These are phyloP conservation scores for Hymenoscyphus infarciens DNA, from an alignment of 2,329 filamentous ascomycete species.

Conservation along the genomic window DNA sequence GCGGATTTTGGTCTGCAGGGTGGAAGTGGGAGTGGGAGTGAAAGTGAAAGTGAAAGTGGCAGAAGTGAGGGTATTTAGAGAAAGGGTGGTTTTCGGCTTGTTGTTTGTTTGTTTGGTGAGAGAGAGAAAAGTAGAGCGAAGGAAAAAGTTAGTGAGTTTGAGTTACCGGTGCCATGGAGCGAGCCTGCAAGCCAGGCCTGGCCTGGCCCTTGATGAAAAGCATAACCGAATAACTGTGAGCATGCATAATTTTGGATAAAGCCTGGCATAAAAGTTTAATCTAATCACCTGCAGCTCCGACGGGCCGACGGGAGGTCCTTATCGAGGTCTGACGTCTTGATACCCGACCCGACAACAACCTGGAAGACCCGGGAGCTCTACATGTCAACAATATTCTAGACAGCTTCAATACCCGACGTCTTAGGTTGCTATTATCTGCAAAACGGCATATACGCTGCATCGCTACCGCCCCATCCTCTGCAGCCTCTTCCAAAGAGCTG, in stretches of 20 bases:
- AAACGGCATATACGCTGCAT: neutral
- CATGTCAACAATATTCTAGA: neutral
- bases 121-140: constrained; percentile 1
- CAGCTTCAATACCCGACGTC: neutral
- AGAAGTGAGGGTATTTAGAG: neutral
- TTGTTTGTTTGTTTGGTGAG: constrained; percentile 4
- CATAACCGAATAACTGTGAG: neutral
- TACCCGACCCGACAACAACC: too few species aligned
- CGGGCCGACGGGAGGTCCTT: too few species aligned
- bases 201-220: neutral
- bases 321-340: neutral
- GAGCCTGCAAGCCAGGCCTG: too few species aligned
- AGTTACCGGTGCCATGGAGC: too few species aligned
- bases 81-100: neutral
- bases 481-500: constrained; percentile 11
- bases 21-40: neutral
- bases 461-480: neutral
- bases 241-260: constrained; percentile 7
- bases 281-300: neutral
- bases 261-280: neutral
- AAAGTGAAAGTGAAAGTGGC: neutral
- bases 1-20: neutral
- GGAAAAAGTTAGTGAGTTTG: constrained; percentile 4
- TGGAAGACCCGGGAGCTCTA: neutral
- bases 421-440: neutral